A percentile compares a stretch with the other conserved stretches of the same genome.
Evolutionary conservation across 768 basidiomycete genomes (phyloP).

Genomic region (Naematelia aurantialba): DNA sequence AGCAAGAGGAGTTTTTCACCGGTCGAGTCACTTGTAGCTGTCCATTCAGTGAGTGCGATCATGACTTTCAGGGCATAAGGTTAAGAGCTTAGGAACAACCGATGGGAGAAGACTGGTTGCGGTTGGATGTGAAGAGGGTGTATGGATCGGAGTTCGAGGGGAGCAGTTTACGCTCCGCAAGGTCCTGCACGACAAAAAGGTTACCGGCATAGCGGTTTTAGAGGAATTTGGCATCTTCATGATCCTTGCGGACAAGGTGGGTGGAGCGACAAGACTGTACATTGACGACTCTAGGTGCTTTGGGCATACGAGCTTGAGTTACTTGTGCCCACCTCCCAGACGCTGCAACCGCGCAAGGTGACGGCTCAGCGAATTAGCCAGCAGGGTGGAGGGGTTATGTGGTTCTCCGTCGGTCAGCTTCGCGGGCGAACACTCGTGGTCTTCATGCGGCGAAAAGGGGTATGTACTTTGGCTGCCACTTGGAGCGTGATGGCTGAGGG

Average conservation of each 20-base stretch:
- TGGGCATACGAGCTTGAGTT: constrained; percentile 97
- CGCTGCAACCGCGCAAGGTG: constrained; percentile 75
- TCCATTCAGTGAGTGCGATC: constrained; percentile 66
- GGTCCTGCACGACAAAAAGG: constrained; percentile 86
- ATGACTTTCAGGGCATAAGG: constrained; percentile 6
- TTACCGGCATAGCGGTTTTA: constrained; percentile 91
- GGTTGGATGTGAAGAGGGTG: constrained; percentile 90
- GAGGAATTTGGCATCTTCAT: constrained; percentile 96
- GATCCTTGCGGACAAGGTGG: constrained; percentile 84
- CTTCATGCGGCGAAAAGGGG: constrained; percentile 93
- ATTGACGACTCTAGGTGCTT: constrained; percentile 57
- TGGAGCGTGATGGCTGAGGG: background rate
- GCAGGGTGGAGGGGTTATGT: constrained; percentile 66
- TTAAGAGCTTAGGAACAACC: constrained; percentile 60
- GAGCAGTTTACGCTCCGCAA: constrained; percentile 86
- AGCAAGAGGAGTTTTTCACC: constrained; percentile 62
- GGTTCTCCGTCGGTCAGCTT: constrained; percentile 88
- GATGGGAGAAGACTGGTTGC: constrained; percentile 84
- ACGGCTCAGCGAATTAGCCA: constrained; percentile 67
- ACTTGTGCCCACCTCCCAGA: constrained; percentile 65
- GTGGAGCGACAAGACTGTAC: background rate
- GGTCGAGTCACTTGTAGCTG: constrained; percentile 81
- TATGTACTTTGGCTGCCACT: constrained; percentile 42
- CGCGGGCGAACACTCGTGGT: constrained; percentile 83
- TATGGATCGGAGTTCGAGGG: constrained; percentile 89